Evolutionary conservation across 169 alveolate genomes (phyloP).

Genomic region (Cryptosporidium sp.): DNA sequence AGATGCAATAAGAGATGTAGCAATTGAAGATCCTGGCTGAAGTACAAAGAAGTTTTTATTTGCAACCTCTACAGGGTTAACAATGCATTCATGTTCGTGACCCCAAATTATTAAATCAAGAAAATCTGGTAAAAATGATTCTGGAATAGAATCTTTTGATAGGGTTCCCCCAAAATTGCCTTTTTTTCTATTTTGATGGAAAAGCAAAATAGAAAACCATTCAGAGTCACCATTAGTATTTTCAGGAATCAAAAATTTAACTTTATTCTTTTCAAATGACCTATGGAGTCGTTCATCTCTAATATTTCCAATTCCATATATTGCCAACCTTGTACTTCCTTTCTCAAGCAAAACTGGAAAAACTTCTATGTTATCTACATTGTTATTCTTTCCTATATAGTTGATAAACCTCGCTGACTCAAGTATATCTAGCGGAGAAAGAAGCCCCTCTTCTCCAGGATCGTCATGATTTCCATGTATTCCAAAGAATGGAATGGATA

Average conservation of each 20-base stretch:
- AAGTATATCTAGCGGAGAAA: slow-evolving; percentile 80
- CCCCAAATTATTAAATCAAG: slow-evolving; percentile 94
- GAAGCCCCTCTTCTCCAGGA: slow-evolving; percentile 81
- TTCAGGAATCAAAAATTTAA: slow-evolving; percentile 90
- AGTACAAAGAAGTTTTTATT: slow-evolving; percentile 88
- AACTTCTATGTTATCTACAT: slow-evolving; percentile 87
- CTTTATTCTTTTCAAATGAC: slow-evolving; percentile 88
- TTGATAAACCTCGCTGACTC: slow-evolving; percentile 89
- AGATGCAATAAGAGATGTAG: slow-evolving; percentile 92
- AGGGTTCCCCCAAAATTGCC: slow-evolving; percentile 88
- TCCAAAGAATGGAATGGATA: slow-evolving; percentile 75
- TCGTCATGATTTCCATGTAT: slow-evolving; percentile 84
- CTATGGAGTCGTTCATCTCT: slow-evolving; percentile 93
- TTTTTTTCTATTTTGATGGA: slow-evolving; percentile 95
- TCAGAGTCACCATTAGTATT: slow-evolving; percentile 78
- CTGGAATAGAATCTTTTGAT: slow-evolving; percentile 88
- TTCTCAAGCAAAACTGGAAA: slow-evolving; percentile 91
- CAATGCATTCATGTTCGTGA: slow-evolving; percentile 95
- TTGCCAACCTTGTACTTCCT: slow-evolving; percentile 92
- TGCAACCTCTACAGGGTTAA: slow-evolving; percentile 83
- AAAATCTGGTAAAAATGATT: slow-evolving; percentile 89
- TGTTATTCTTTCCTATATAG: slow-evolving; percentile 91
- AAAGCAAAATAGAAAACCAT: slow-evolving; percentile 92
- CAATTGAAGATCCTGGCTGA: slow-evolving; percentile 94
- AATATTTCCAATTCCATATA: slow-evolving; percentile 96